Percentiles rank a stretch among this genome's conserved stretches.
These are phyloP conservation scores for Leccinellum luteum DNA, from an alignment of 768 basidiomycete genomes.

Conservation along the genomic window DNA sequence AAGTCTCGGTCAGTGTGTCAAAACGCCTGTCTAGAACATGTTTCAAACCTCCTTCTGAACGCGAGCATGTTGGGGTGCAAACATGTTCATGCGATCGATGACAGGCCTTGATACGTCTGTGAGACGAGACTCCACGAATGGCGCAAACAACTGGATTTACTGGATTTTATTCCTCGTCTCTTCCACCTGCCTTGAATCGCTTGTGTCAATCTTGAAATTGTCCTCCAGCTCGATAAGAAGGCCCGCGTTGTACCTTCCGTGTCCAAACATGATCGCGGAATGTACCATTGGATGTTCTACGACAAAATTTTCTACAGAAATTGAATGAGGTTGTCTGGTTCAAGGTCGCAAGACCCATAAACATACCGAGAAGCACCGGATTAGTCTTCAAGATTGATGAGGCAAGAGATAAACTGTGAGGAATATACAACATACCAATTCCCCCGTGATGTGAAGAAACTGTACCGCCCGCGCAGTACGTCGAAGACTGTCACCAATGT, in stretches of 20 bases:
- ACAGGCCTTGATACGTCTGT: slow-evolving; percentile 4
- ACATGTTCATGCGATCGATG: slow-evolving; percentile 20
- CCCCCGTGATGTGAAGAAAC: slow-evolving; percentile 16
- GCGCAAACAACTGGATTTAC: neutral
- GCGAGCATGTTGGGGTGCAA: slow-evolving; percentile 21
- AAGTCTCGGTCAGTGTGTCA: neutral
- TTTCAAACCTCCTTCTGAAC: slow-evolving; percentile 19
- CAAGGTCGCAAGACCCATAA: neutral
- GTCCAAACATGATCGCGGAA: slow-evolving; percentile 22
- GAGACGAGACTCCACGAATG: neutral
- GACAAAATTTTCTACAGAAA: slow-evolving; percentile 12
- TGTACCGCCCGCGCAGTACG: neutral
- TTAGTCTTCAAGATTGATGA: slow-evolving; percentile 12
- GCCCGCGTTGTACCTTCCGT: slow-evolving; percentile 18
- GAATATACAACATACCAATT: slow-evolving; percentile 11
- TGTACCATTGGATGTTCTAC: slow-evolving; percentile 14
- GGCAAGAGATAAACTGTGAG: neutral
- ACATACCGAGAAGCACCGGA: slow-evolving; percentile 17
- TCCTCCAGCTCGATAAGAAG: slow-evolving; percentile 16
- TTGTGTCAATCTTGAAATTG: slow-evolving; percentile 6
- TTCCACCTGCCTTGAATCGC: slow-evolving; percentile 9
- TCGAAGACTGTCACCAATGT: neutral
- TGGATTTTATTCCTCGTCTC: slow-evolving; percentile 14
- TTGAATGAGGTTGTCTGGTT: neutral
- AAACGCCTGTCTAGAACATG: neutral